These are phyloP conservation scores for Paramecium tetraurelia DNA, from an alignment of 73 alveolate species.

Conservation along the genomic window DNA sequence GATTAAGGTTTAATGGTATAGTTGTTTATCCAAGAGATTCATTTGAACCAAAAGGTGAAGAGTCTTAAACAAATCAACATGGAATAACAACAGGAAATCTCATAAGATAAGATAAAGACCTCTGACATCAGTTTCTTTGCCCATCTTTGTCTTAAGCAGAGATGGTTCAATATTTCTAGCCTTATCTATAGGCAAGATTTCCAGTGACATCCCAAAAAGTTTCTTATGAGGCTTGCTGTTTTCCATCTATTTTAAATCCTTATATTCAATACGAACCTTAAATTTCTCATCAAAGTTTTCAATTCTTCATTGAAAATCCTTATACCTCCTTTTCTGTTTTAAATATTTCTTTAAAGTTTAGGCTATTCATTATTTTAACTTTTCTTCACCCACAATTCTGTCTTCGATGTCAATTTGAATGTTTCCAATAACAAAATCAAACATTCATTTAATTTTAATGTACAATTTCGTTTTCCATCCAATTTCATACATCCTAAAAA, in stretches of 20 bases:
- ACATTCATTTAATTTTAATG: constrained; percentile 67
- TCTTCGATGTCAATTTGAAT: constrained; percentile 95
- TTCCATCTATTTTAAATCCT: constrained; percentile 77
- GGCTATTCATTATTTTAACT: constrained; percentile 55
- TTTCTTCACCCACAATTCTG: constrained; percentile 65
- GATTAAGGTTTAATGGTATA: constrained; percentile 66
- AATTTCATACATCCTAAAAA: constrained; percentile 82
- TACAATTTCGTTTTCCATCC: constrained; percentile 80
- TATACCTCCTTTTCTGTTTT: neutral
- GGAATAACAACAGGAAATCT: constrained; percentile 74
- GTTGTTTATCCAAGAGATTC: constrained; percentile 77
- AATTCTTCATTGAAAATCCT: neutral
- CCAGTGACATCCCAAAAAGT: constrained; percentile 91
- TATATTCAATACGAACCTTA: constrained; percentile 81
- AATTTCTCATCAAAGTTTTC: constrained; percentile 65
- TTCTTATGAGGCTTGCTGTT: constrained; percentile 82
- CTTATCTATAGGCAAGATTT: constrained; percentile 78
- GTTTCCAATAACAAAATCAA: constrained; percentile 89
- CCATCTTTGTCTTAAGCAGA: constrained; percentile 81
- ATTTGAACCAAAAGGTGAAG: constrained; percentile 74
- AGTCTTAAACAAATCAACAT: constrained; percentile 87
- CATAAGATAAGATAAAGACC: constrained; percentile 84
- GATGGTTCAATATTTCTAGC: constrained; percentile 82
- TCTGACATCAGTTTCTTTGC: constrained; percentile 90
- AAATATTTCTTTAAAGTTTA: constrained; percentile 59